Base-by-base conservation (phyloP, 176 grass and related monocot species). In the Oryza brachyantha region DNA sequence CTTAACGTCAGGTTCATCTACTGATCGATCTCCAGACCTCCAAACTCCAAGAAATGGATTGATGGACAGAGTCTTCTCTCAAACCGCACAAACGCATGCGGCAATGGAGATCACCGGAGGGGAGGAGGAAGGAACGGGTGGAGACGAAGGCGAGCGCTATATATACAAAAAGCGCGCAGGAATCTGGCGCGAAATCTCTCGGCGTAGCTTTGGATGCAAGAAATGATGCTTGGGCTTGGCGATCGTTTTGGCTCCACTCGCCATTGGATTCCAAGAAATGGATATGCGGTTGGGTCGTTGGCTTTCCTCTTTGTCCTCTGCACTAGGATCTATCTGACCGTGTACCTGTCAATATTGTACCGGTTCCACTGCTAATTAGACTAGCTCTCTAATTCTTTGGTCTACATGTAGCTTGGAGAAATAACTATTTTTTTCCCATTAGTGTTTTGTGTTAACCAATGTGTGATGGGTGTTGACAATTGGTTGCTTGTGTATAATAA, bases 1-100 rank as follows among this genome's bases (percentile, higher is more conserved):
- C 86, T 78, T 64, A 97, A 57, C 60, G 71, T 85, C 68, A 91
- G 70, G 68, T 84, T 90, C 81, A 84, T 88, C 22, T 75, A 59
- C 78, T n/a, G n/a, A n/a, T n/a, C n/a, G n/a, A 32, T 32, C 40
- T 42, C 3, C 29, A 5, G 12, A 22, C 21, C 61, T 65, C 41
- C 41, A 14, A 5, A 14, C 64, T 59, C 62, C 66, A 55, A 48
- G 29, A 67, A 66, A 7, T 38, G 21, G 32, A n/a, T 55, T 22
- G 32, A n/a, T 55, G 9, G 0, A 54, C 7, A n/a, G 19, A n/a
- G 7, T 54, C 43, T 13, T 46, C 13, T 3, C 2, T 2, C 1
- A 3, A 2, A 1, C 3, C 42, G 13, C 13, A n/a, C 13, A 16
- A 3, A 3, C 13, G 27, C 9, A 10, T 35, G 9, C 34, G 55